Base-by-base conservation (phyloP, 192 early-diverging fungal genomes). In the Podila epicladia region DNA sequence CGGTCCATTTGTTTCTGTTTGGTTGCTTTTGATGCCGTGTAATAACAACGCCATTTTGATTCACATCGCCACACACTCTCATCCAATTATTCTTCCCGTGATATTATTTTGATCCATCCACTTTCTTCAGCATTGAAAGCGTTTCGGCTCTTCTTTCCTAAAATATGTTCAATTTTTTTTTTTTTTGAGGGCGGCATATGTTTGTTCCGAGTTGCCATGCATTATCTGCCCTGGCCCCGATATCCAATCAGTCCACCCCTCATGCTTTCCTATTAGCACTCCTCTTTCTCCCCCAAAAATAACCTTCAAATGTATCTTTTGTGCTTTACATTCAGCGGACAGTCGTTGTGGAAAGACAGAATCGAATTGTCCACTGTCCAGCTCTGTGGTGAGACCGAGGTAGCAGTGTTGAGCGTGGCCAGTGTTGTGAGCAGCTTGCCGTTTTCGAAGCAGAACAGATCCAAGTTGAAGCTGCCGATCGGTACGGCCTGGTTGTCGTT, bases 391-490 rank as follows among this genome's bases (percentile, higher is more conserved):
- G 59, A 61, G 19, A 33, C 17, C 17, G 59, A 24, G 59, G 59
- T 61, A 22, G 64, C 62, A 20, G 19, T 15, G 62, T 80, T 73
- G 37, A 80, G 48, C n/a, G 66, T 65, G 31, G 65, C 53, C 50
- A 80, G 51, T 19, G 65, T 80, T 31, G 58, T 38, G 45, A 80
- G 22, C 57, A 73, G 19, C 49, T 50, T 49, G 22, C 50, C n/a
- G 66, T 64, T 65, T 20, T 80, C 60, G 9, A 65, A 65, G 65
- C 77, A 80, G 37, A 73, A 73, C 20, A 80, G 67, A 31, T 80
- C 55, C 32, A 80, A 24, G 48, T 69, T 65, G 58, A 80, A 80
- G 57, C 41, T 60, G 19, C 63, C 53, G 53, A 80, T 64, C 15
- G 32, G 4, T 4, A 32, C 31, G 2, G 66, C 33, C 45, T 73